Evolutionary conservation across 495 filamentous ascomycete genomes (phyloP), one percentile per base, ranked within the genome.

Genomic region (Annulohypoxylon bovei): DNA sequence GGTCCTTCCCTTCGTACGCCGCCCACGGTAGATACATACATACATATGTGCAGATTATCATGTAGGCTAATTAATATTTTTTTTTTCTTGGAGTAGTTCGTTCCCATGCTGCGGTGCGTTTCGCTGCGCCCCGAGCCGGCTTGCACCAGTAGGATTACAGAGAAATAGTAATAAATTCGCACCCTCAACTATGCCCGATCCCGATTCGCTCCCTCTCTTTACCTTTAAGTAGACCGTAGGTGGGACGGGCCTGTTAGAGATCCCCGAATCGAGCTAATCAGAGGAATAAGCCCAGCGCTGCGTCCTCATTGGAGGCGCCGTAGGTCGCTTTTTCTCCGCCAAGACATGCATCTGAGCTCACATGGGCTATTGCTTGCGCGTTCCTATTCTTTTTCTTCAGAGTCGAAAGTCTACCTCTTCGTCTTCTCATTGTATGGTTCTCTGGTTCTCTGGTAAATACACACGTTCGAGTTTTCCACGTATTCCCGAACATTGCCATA

Each of bases 321-420:
- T 57, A 42, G 47, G 47, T 30, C 25, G 18, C 32, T 56, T 53
- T 33, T 40, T 27, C 57, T n/a, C 16, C 25, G 61, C 67, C 67
- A 62, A 70, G 68, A 53, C 50, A 56, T 70, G 68, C 62, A 70
- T 23, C 33, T 54, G 37, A 61, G 68, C 68, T 70, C 68, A 70
- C 68, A 65, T 65, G 68, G 55, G 28, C 68, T 53, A 27, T 39
- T 44, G 57, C 68, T 52, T 62, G 65, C 65, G 54, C 35, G 23
- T 59, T 59, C 63, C 63, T 67, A 53, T 79, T 62, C 58, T 33
- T 69, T 72, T 60, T 70, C 74, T 69, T 70, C 63, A 61, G 16
- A 66, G 53, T 60, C 39, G 65, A 62, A 75, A 58, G 40, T 66
- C 60, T 68, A 73, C 78, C 54, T 59, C 18, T 67, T 71, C 35